These are phyloP conservation scores for Colletotrichum sp. DNA, from an alignment of 2,329 filamentous ascomycete genomes.

Conservation along the genomic window DNA sequence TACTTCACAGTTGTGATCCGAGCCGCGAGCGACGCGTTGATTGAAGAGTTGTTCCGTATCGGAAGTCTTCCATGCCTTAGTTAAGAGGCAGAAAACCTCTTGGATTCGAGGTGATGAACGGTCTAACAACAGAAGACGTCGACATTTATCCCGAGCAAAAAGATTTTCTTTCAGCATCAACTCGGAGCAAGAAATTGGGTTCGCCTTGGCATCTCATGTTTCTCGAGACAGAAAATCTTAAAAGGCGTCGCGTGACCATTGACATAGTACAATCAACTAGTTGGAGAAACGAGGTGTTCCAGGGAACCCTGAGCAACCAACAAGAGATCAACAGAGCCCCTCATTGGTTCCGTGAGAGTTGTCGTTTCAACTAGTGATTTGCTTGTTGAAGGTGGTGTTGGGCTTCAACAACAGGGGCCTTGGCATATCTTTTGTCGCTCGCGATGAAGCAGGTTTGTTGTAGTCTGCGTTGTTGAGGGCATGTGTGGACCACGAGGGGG, in stretches of 20 bases:
- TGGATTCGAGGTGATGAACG: fast-evolving
- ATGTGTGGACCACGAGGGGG: background rate
- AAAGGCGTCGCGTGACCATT: background rate
- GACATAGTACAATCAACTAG: fast-evolving
- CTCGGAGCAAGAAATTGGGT: fast-evolving
- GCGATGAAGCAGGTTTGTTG: background rate
- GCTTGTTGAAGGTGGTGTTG: background rate
- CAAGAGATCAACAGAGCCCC: background rate
- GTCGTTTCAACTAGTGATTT: background rate
- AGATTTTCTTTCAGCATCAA: fast-evolving
- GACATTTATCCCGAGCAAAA: background rate
- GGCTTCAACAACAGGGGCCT: background rate
- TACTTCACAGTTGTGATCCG: background rate
- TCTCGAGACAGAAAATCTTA: background rate
- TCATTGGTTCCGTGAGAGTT: background rate
- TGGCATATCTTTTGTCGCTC: background rate
- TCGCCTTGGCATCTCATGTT: background rate
- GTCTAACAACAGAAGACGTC: fast-evolving
- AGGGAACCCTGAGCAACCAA: background rate
- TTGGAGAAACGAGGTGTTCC: background rate
- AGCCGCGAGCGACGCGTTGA: background rate
- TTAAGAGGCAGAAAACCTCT: background rate
- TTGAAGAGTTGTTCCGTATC: background rate
- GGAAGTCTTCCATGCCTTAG: fast-evolving
- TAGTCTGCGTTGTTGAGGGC: background rate